These are phyloP conservation scores for Mucuna pruriens DNA, from an alignment of 306 rosid species.

Conservation along the genomic window DNA sequence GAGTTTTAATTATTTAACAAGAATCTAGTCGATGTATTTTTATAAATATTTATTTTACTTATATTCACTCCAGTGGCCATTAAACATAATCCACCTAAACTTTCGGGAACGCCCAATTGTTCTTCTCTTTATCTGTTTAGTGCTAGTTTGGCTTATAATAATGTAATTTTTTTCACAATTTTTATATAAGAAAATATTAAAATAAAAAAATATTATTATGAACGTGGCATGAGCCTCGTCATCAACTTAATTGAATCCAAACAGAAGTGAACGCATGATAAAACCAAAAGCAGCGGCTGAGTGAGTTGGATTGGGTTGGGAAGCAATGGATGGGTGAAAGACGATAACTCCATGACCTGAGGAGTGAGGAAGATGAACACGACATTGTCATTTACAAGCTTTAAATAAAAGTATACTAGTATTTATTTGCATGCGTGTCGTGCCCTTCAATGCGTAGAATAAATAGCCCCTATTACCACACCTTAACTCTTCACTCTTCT, in stretches of 20 bases:
- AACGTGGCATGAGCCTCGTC: not conserved
- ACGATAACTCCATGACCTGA: constrained; percentile 16
- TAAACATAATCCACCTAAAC: too few relatives aligned
- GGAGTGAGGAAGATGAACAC: not conserved
- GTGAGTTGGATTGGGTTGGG: constrained; percentile 15
- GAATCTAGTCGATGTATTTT: too few relatives aligned
- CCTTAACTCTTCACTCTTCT: not conserved
- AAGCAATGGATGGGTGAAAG: not conserved
- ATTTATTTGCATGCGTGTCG: constrained; percentile 8
- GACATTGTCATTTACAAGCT: constrained; percentile 9
- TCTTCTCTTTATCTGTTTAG: too few relatives aligned
- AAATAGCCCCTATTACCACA: not conserved
- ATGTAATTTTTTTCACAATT: too few relatives aligned
- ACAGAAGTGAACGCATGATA: not conserved
- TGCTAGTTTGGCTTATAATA: too few relatives aligned
- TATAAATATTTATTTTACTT: too few relatives aligned
- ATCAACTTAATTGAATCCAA: not conserved
- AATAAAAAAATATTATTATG: too few relatives aligned
- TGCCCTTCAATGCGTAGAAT: constrained; percentile 17
- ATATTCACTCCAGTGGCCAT: too few relatives aligned
- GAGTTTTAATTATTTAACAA: too few relatives aligned
- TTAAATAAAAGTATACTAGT: not conserved
- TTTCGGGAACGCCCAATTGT: too few relatives aligned
- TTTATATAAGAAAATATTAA: too few relatives aligned
- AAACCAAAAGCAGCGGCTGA: not conserved